Conservation (phyloP, 345 rosid genomes). For the Eucalyptus sideroxylon region DNA sequence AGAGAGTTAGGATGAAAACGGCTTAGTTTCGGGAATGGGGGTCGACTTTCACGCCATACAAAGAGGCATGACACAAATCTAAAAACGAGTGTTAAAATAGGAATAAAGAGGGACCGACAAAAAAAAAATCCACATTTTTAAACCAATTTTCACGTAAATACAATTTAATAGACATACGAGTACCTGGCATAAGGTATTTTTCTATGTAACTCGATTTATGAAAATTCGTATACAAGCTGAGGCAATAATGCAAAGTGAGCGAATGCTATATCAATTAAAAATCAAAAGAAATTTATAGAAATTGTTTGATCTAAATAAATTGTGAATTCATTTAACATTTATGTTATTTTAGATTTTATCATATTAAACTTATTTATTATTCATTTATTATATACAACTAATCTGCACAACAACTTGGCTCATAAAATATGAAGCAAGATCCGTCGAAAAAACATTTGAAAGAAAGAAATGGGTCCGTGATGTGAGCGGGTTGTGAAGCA, state of each 20-base stretch:
- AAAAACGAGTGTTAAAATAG: too few species aligned
- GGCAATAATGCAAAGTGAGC: accelerated
- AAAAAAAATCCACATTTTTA: too few species aligned
- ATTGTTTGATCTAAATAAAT: accelerated
- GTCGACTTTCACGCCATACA: too few species aligned
- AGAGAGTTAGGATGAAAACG: accelerated
- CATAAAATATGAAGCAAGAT: accelerated
- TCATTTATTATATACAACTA: accelerated
- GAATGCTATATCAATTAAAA: accelerated
- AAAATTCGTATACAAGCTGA: accelerated
- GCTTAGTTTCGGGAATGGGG: too few species aligned
- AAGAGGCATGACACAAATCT: too few species aligned
- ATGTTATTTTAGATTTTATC: accelerated
- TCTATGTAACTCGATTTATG: too few species aligned
- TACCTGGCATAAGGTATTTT: too few species aligned
- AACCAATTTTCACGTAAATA: not conserved
- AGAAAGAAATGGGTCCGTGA: accelerated
- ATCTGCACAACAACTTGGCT: accelerated
- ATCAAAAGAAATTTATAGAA: accelerated
- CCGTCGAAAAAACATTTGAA: too few species aligned
- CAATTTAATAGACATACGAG: too few species aligned
- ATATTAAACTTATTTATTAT: too few species aligned
- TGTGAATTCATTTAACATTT: accelerated
- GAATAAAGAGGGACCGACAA: too few species aligned
- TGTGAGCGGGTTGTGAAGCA: not conserved